Base-by-base conservation (phyloP, 2,329 filamentous ascomycete species). In the Hymenoscyphus occultus region DNA sequence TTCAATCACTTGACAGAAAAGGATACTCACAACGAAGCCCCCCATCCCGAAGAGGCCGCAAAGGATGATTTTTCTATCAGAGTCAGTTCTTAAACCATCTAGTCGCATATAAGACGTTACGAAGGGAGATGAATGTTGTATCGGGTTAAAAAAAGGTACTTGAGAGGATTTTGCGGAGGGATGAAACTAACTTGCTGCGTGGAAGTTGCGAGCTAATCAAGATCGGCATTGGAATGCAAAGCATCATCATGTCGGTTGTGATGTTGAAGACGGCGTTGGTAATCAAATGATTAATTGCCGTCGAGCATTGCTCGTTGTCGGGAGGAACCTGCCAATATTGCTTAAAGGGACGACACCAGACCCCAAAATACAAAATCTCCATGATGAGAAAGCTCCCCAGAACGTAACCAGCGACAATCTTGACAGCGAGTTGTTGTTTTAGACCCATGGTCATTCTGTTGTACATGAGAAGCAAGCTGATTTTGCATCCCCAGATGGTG, bases 251-350 rank as follows among this genome's bases (percentile, higher is more conserved):
- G 68, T 88, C 86, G 32, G 84, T 86, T 2, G 82, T 81, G 59
- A 88, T 82, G 69, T 89, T 88, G 71, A 88, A 81, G 3, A 80
- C 78, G 1, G 83, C 81, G 65, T 87, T 85, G 16, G 83, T 82
- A 60, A 86, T 86, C 12, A 86, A 79, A 69, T 86, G 86, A 71
- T 85, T 78, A 16, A 81, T 78, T 1, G 83, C 80, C 0, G 84
- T 82, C 0, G 84, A 83, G 71, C 85, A 88, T 78, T 88, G 84
- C 1, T 77, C 76, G 68, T 82, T 81, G 1, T 79, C 73, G 1
- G 81, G 79, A 0, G 84, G 84, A 9, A 87, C 81, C 13, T 80
- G 80, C 84, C 84, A 87, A 67, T 87, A 87, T 31, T 84, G 77
- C 58, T 66, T 71, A 64, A 87, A 85, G 0, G 85, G 85, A 13